Conservation (phyloP, 2,329 filamentous ascomycete species). For the Xylaria sp. region DNA sequence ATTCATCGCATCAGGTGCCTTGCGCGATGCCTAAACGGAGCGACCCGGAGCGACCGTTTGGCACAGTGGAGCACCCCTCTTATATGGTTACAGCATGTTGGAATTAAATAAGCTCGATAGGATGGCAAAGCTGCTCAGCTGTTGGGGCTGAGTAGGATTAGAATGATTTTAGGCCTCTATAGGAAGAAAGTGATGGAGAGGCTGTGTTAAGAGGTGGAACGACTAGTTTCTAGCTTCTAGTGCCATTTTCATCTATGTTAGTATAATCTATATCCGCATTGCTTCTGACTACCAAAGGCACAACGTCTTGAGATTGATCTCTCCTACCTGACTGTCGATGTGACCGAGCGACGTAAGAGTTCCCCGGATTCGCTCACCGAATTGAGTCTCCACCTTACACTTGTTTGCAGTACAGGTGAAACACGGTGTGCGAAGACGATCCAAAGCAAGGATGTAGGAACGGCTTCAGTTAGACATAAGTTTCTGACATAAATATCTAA, state of each 20-base stretch:
- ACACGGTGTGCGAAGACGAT: background rate
- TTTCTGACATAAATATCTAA: background rate
- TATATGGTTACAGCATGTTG: background rate
- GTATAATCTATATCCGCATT: background rate
- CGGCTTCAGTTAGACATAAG: background rate
- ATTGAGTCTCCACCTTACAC: background rate
- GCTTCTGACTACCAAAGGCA: background rate
- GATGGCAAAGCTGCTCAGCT: conserved; percentile 18
- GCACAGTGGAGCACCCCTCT: conserved; percentile 3
- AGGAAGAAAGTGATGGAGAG: background rate
- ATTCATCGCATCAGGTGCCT: conserved; percentile 14
- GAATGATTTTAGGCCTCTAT: background rate
- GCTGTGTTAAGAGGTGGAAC: conserved; percentile 10
- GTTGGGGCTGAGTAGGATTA: conserved; percentile 23
- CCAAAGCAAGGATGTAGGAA: conserved; percentile 1
- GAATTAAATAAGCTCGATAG: conserved; percentile 9
- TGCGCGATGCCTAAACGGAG: conserved; percentile 22
- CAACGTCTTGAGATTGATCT: background rate
- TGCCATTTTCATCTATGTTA: background rate
- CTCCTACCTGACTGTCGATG: background rate
- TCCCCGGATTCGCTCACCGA: conserved; percentile 16
- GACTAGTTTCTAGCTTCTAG: background rate
- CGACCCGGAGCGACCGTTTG: background rate
- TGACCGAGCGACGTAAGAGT: background rate
- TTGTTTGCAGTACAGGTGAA: background rate